phyloP scores from a whole-genome alignment of 257 asterid genomes.

The Osmanthus fragrans region DNA sequence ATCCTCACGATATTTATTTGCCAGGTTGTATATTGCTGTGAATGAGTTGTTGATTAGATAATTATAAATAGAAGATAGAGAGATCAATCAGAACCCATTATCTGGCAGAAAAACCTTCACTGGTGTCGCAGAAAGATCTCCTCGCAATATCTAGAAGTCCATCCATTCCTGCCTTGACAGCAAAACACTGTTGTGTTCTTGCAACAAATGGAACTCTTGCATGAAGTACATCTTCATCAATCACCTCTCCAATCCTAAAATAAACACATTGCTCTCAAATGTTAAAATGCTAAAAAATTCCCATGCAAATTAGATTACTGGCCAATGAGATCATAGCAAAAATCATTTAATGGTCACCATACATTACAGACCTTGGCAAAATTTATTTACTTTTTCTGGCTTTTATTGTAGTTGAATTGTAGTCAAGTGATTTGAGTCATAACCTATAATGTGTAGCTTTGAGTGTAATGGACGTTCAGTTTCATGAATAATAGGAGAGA shows the following conservation, averaged over 20 bases:
- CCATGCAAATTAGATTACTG: slow-evolving; percentile 13
- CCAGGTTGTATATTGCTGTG: slow-evolving; percentile 91
- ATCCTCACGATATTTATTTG: slow-evolving; percentile 82
- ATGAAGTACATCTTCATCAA: slow-evolving; percentile 94
- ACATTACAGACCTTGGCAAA: not conserved
- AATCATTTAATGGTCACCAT: slow-evolving; percentile 16
- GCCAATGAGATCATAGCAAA: slow-evolving; percentile 5
- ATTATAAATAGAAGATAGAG: slow-evolving; percentile 29
- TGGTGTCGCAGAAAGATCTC: slow-evolving; percentile 93
- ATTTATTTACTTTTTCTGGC: not conserved
- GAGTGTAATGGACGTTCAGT: not conserved
- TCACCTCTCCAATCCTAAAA: slow-evolving; percentile 85
- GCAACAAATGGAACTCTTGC: slow-evolving; percentile 94
- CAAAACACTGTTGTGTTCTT: slow-evolving; percentile 97
- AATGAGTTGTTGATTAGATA: slow-evolving; percentile 31
- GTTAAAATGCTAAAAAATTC: not conserved
- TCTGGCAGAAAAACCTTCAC: slow-evolving; percentile 73
- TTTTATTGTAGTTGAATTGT: not conserved
- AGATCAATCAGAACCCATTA: slow-evolving; percentile 22
- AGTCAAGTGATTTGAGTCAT: not conserved
- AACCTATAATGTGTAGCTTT: not conserved
- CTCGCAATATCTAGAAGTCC: slow-evolving; percentile 93
- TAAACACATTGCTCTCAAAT: not conserved
- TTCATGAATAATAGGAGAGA: not conserved
- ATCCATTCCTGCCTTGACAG: slow-evolving; percentile 94